Evolutionary conservation across 1,139 yeast genomes (phyloP), one percentile per base, ranked within the genome.

Genomic region (Hemisphaericaspora xylofermentans): DNA sequence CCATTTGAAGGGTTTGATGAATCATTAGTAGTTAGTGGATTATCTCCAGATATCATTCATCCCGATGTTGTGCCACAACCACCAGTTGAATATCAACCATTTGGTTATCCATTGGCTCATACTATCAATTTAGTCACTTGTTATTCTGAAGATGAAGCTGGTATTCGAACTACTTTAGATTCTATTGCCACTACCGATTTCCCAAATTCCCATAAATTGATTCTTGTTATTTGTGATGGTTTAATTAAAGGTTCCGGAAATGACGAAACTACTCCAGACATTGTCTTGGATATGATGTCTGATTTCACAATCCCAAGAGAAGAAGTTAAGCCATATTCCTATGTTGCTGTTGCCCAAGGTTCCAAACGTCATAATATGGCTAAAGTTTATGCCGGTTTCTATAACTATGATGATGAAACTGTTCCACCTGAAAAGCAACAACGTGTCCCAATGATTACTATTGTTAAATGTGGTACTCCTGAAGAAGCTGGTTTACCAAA

Each of bases 301-400:
- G 96, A 91, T 60, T 84, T 89, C 51, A 72, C 79, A 9, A 69
- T 74, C 26, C 85, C 88, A 0, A 76, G 74, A 10, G 95, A 88
- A 24, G 81, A 84, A 21, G 96, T 88, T 13, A 65, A 77, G 55
- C 78, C 96, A 1, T 74, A 80, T 54, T 88, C 97, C 1, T 91
- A 93, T 60, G 96, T 93, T 37, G 95, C 98, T 7, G 97, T 93
- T 40, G 96, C 96, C 1, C 85, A 84, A 56, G 98, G 98, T 49
- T 58, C 87, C 7, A 89, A 88, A 64, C 84, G 98, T 60, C 98
- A 91, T 58, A 93, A 93, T 60, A 88, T 88, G 96, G 97, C 98
- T n/a, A 89, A 89, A 62, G 88, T 91, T 10, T 84, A 84, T 56
- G 82, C 95, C 12, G 98, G 98, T 0, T 93, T 86, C 59, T 91